Evolutionary conservation across 2,329 filamentous ascomycete genomes (phyloP).

Genomic region (Nigrograna mackinnonii): DNA sequence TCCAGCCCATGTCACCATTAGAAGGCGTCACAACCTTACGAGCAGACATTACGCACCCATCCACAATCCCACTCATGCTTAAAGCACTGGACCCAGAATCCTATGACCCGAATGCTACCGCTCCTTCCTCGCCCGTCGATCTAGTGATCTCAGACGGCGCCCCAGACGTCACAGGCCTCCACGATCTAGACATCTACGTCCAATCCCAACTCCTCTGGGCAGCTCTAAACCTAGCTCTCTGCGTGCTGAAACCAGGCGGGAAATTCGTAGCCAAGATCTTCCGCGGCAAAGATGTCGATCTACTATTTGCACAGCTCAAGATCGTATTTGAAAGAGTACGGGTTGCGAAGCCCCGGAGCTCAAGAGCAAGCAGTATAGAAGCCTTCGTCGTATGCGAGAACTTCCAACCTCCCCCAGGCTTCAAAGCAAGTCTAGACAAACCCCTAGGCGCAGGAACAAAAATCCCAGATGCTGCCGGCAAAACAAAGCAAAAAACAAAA

Average conservation of each 20-base stretch:
- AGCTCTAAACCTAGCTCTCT: constrained; percentile 88
- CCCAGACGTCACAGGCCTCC: constrained; percentile 92
- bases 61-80: constrained; percentile 87
- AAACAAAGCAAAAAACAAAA: constrained; percentile 22
- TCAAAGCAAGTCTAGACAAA: constrained; percentile 74
- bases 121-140: constrained; percentile 78
- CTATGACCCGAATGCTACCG: constrained; percentile 41
- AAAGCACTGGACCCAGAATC: constrained; percentile 76
- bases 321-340: constrained; percentile 86
- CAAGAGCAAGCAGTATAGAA: constrained; percentile 93
- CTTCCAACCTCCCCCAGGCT: constrained; percentile 78
- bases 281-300: constrained; percentile 89
- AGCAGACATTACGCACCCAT: constrained; percentile 96
- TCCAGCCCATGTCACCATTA: constrained; percentile 93
- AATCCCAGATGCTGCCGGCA: constrained; percentile 3
- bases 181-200: constrained; percentile 97
- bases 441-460: constrained; percentile 64
- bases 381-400: constrained; percentile 95
- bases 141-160: constrained; percentile 94
- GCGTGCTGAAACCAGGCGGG: constrained; percentile 88
- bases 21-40: constrained; percentile 90
- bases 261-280: constrained; percentile 99
- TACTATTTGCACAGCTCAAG: constrained; percentile 91
- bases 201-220: constrained; percentile 95
- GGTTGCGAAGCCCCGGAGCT: constrained; percentile 91